Evolutionary conservation across 2,329 filamentous ascomycete species (phyloP).

Genomic region (Colletotrichum godetiae): DNA sequence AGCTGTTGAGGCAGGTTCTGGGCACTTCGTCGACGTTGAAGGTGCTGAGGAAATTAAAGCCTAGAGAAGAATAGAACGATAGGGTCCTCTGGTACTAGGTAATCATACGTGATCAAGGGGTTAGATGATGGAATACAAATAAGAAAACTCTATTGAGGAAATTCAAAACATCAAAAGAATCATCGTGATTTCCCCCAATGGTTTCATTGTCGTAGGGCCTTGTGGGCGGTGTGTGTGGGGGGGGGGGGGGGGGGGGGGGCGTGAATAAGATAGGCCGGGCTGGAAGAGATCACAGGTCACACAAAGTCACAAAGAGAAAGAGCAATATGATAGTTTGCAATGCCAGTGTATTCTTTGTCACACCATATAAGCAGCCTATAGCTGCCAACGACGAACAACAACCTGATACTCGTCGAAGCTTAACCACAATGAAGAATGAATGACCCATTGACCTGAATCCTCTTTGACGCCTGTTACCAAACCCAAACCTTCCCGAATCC

Average conservation of each 20-base stretch:
- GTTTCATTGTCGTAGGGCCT: not conserved
- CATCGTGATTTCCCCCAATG: not conserved
- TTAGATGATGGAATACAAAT: too few relatives aligned
- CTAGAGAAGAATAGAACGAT: too few relatives aligned
- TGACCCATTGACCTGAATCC: not conserved
- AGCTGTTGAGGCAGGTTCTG: slow-evolving; percentile 50
- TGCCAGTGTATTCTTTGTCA: not conserved
- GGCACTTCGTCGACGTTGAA: not conserved
- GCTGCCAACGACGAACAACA: not conserved
- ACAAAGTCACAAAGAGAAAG: not conserved
- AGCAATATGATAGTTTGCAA: too few relatives aligned
- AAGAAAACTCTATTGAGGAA: too few relatives aligned
- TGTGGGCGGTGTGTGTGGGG: not conserved
- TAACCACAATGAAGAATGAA: not conserved
- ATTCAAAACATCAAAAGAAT: not conserved
- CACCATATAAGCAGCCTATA: not conserved
- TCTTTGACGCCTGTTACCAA: not conserved
- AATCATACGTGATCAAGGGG: too few relatives aligned
- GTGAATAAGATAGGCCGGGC: not conserved
- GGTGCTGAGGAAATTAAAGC: not conserved
- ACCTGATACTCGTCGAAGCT: not conserved
- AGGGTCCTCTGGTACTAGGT: too few relatives aligned
- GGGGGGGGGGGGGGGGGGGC: too few relatives aligned
- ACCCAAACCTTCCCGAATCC: not conserved
- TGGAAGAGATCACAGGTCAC: too few relatives aligned